Evolutionary conservation across 2,329 filamentous ascomycete genomes (phyloP), one percentile per base, ranked within the genome.

Genomic region (Colletotrichum musicola): DNA sequence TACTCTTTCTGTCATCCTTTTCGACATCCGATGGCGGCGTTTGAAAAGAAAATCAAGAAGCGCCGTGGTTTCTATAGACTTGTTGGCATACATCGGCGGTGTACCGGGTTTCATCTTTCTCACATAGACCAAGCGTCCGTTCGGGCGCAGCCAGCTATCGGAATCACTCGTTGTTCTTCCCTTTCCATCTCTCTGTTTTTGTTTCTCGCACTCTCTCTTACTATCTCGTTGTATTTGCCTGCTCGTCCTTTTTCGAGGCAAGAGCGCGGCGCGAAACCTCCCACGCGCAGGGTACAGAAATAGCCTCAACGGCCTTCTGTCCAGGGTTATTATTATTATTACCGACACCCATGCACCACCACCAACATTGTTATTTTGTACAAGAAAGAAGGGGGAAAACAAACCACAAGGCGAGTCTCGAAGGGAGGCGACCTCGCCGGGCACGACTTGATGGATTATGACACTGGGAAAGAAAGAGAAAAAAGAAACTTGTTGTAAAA

Each of bases 381-480:
- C 42, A 35, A 59, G 64, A 64, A 64, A 30, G 53, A 42, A 47
- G 30, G 30, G 10, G 22, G 10, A 10, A 35, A 35, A 7, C 30
- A 35, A 35, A 35, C 30, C 25, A 50, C 5, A 25, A 55, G 64
- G 63, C 53, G 63, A 38, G 63, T 27, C 58, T 22, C 51, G 49
- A 47, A 30, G 62, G 51, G 51, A 60, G 49, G 62, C 44, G 18
- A 47, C 54, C 35, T 38, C 59, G 54, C 53, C 22, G 46, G 55
- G 35, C 49, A 71, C 53, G 70, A 71, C 54, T 70, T 70, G 60
- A 70, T 56, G 68, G 64, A 68, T 70, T 40, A 70, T 68, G 68
- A 70, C 55, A 60, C 18, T 30, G 46, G 56, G 35, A 12, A 12
- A 54, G 49, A 47, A 46, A 38, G 14, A 49, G 58, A 53, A 46